Evolutionary conservation across 768 basidiomycete genomes (phyloP).

Genomic region (Xerocomellus amylosporus): DNA sequence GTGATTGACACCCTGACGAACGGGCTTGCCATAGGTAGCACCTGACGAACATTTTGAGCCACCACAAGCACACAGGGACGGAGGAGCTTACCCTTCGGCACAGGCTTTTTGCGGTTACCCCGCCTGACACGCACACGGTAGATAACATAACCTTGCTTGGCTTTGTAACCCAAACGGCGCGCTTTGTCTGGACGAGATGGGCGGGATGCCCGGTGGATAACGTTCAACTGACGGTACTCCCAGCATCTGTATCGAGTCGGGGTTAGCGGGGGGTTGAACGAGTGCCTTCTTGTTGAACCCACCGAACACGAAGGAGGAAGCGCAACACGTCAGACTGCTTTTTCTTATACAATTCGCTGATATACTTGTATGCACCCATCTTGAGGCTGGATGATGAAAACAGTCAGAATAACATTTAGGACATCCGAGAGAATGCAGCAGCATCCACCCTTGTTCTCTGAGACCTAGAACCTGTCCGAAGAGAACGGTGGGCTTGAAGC

Average conservation of each 20-base stretch:
- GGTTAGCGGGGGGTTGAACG: constrained; percentile 4
- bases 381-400: constrained; percentile 40
- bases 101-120: constrained; percentile 99
- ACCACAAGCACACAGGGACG: not conserved
- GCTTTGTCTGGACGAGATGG: constrained; percentile 99
- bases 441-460: constrained; percentile 25
- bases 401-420: constrained; percentile 9
- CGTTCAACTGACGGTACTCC: constrained; percentile 98
- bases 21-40: constrained; percentile 99
- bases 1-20: constrained; percentile 99
- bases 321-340: constrained; percentile 97
- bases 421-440: constrained; percentile 15
- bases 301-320: constrained; percentile 97
- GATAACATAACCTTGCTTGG: constrained; percentile 98
- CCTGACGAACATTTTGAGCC: constrained; percentile 41
- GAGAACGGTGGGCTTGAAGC: not conserved
- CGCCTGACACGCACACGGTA: constrained; percentile 97
- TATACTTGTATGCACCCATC: constrained; percentile 96
- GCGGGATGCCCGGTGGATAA: constrained; percentile 96
- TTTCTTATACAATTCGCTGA: constrained; percentile 97
- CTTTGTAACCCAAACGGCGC: constrained; percentile 97
- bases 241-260: constrained; percentile 63
- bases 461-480: constrained; percentile 3
- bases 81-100: constrained; percentile 79
- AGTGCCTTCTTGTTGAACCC: constrained; percentile 26